A percentile compares a stretch with the other conserved stretches of the same genome.
These are phyloP conservation scores for Penicillium fuscoglaucum DNA, from an alignment of 2,329 filamentous ascomycete genomes.

Conservation along the genomic window DNA sequence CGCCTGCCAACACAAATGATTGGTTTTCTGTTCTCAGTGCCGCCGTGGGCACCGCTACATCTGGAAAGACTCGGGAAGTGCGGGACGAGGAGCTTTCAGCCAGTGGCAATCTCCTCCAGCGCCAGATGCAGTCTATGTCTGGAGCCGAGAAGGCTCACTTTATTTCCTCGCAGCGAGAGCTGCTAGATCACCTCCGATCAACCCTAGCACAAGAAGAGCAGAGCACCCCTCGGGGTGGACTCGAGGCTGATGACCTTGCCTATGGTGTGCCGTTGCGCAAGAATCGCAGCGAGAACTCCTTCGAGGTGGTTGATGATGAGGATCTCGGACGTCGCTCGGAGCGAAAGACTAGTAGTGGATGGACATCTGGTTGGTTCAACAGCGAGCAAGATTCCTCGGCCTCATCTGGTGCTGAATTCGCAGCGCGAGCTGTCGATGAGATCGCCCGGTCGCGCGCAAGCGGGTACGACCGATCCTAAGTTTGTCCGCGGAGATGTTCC, in stretches of 20 bases:
- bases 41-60: slow-evolving; percentile 65
- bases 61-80: slow-evolving; percentile 39
- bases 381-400: slow-evolving; percentile 27
- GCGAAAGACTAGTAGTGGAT: slow-evolving; percentile 28
- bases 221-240: slow-evolving; percentile 49
- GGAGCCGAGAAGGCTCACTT: slow-evolving; percentile 69
- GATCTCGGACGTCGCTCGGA: slow-evolving; percentile 45
- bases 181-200: slow-evolving; percentile 69
- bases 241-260: slow-evolving; percentile 40
- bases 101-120: slow-evolving; percentile 68
- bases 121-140: slow-evolving; percentile 61
- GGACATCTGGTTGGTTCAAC: slow-evolving; percentile 37
- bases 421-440: slow-evolving; percentile 30
- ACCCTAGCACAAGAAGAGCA: slow-evolving; percentile 78
- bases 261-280: slow-evolving; percentile 61
- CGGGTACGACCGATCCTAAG: slow-evolving; percentile 24
- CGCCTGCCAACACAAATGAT: slow-evolving; percentile 57
- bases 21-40: slow-evolving; percentile 76
- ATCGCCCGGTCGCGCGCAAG: slow-evolving; percentile 21
- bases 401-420: slow-evolving; percentile 32
- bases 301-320: slow-evolving; percentile 82
- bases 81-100: slow-evolving; percentile 55
- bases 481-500: not conserved
- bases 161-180: slow-evolving; percentile 75
- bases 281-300: slow-evolving; percentile 82